Percentiles rank a stretch among this genome's conserved stretches.
Conservation (phyloP, 106 monocot species). For the Phalaenopsis equestris region DNA sequence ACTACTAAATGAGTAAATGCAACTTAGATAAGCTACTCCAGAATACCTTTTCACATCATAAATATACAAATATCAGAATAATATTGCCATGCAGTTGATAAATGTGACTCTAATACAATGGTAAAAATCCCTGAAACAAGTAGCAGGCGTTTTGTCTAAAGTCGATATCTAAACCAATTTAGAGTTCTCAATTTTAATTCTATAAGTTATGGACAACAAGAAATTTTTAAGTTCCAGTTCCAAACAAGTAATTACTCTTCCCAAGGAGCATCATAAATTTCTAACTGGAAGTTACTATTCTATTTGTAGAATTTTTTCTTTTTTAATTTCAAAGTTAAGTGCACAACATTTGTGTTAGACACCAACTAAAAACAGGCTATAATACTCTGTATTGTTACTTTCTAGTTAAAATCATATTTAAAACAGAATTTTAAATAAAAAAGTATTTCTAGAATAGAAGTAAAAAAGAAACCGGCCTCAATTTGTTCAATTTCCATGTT, state of each 20-base stretch:
- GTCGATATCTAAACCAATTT: background rate
- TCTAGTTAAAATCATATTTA: background rate
- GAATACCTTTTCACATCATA: background rate
- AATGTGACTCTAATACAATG: background rate
- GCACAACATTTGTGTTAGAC: background rate
- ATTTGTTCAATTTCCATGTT: constrained; percentile 49
- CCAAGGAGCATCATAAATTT: background rate
- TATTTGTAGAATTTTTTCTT: background rate
- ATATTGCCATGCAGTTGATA: background rate
- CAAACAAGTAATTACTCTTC: background rate
- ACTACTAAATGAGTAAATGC: background rate
- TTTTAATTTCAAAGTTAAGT: background rate
- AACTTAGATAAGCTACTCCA: background rate
- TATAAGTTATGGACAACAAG: background rate
- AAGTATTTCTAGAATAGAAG: background rate
- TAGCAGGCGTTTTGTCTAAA: background rate
- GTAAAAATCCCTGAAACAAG: background rate
- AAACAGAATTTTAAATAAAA: background rate
- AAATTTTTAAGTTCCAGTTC: background rate
- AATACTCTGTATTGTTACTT: background rate
- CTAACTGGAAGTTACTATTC: background rate
- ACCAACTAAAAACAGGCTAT: background rate
- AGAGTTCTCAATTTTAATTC: background rate
- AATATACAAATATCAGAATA: background rate
- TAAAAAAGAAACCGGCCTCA: constrained; percentile 42